Evolutionary conservation across 2,329 filamentous ascomycete species (phyloP), one percentile per base, ranked within the genome.

Genomic region (Fusarium praegraminearum): DNA sequence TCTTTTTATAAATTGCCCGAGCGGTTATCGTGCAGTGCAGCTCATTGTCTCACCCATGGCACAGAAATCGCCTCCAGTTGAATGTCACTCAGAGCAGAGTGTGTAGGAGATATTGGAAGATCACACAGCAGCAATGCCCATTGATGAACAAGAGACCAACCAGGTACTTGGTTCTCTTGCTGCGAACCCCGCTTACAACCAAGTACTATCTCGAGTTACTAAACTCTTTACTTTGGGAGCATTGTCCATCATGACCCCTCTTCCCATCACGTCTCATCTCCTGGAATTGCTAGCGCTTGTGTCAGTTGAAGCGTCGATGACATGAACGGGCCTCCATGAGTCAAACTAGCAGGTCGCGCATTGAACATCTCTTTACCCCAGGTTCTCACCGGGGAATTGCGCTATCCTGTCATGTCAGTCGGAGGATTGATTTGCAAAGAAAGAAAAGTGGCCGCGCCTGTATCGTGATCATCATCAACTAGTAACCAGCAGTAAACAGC

Each of bases 401-500:
- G 20, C 22, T 56, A 32, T 44, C 22, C 35, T 35, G 53, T 50
- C 36, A 30, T 55, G 59, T 59, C 46, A 22, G 54, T 46, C 49
- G 49, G 49, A 51, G 35, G 49, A 51, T 51, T 40, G 35, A 51
- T 51, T 51, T 35, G 46, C 18, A 24, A n/a, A 18, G 49, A 40
- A 40, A 28, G 20, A 51, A 67, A 40, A 41, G 51, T 66, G 69
- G 46, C 52, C 54, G 32, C 63, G 53, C 11, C 36, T 13, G n/a
- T 75, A 70, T 74, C 65, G 60, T 55, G 54, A 71, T 69, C 65
- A 40, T 55, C 26, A 12, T 28, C 55, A 47, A 45, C 62, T 51
- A 55, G 56, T 36, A 30, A 30, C 28, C 28, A 30, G 22, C 18
- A 51, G 33, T 35, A 46, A 32, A 30, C 52, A 43, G 44, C 53